phyloP scores from a whole-genome alignment of 129 eudicot genomes.

The Dittrichia graveolens region DNA sequence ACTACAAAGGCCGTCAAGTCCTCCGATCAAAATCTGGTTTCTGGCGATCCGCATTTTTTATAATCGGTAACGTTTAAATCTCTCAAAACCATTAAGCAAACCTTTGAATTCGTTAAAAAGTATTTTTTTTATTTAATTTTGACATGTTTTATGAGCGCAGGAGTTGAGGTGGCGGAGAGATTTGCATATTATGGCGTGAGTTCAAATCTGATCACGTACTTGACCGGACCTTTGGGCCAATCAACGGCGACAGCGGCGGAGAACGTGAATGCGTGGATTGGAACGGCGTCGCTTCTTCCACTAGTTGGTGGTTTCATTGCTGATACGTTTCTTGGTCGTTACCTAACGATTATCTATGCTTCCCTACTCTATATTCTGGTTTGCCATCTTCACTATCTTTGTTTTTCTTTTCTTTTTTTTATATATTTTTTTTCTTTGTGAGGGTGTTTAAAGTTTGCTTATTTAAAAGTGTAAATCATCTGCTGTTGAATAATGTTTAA shows the following conservation, averaged over 20 bases:
- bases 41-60: slow-evolving; percentile 54
- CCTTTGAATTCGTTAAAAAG: not conserved
- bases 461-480: too few species aligned
- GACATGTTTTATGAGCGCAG: slow-evolving; percentile 25
- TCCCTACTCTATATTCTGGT: slow-evolving; percentile 65
- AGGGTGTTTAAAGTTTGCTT: not conserved
- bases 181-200: slow-evolving; percentile 62
- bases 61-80: slow-evolving; percentile 33
- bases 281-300: slow-evolving; percentile 56
- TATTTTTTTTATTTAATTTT: not conserved
- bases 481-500: too few species aligned
- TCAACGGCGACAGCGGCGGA: slow-evolving; percentile 69
- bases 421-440: too few species aligned
- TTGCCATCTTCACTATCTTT: not conserved
- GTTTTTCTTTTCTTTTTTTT: not conserved
- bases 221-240: slow-evolving; percentile 55
- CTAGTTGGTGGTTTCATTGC: slow-evolving; percentile 62
- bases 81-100: too few species aligned
- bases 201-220: slow-evolving; percentile 53
- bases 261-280: slow-evolving; percentile 63
- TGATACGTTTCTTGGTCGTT: slow-evolving; percentile 69
- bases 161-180: slow-evolving; percentile 62
- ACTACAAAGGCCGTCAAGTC: slow-evolving; percentile 56
- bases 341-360: slow-evolving; percentile 50
- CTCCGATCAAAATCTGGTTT: slow-evolving; percentile 56